phyloP scores from a whole-genome alignment of 805 yeast species.

The Lipomyces starkeyi region DNA sequence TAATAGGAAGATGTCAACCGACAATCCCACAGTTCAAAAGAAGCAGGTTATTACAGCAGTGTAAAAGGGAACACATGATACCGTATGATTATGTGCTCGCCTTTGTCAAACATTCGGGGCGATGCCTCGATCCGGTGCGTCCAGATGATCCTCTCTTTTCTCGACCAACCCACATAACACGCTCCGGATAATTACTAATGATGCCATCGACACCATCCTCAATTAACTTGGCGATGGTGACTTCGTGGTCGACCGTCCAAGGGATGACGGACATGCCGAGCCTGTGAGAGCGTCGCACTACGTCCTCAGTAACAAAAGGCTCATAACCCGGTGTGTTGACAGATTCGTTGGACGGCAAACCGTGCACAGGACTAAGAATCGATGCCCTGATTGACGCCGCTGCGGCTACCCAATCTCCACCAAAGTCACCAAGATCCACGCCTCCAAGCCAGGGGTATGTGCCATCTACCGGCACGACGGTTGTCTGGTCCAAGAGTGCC shows the following conservation, averaged over 20 bases:
- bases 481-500: neutral
- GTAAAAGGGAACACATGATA: too few species aligned
- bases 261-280: neutral
- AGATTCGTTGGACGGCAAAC: neutral
- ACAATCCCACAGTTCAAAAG: too few species aligned
- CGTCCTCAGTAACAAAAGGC: neutral
- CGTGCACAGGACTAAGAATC: neutral
- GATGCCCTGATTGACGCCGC: neutral
- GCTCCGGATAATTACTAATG: slow-evolving; percentile 4
- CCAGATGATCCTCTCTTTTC: neutral
- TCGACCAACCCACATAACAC: neutral
- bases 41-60: too few species aligned
- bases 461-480: neutral
- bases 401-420: neutral
- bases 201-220: slow-evolving; percentile 1
- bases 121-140: neutral
- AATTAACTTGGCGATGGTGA: neutral
- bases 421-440: neutral
- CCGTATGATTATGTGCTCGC: neutral
- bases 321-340: neutral
- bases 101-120: neutral
- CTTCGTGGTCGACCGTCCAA: neutral
- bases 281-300: neutral
- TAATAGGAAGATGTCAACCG: too few species aligned
- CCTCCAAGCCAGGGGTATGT: neutral